A percentile compares a stretch with the other conserved stretches of the same genome.
These are phyloP conservation scores for Cryphonectria nitschkei DNA, from an alignment of 2,329 filamentous ascomycete genomes.

Conservation along the genomic window DNA sequence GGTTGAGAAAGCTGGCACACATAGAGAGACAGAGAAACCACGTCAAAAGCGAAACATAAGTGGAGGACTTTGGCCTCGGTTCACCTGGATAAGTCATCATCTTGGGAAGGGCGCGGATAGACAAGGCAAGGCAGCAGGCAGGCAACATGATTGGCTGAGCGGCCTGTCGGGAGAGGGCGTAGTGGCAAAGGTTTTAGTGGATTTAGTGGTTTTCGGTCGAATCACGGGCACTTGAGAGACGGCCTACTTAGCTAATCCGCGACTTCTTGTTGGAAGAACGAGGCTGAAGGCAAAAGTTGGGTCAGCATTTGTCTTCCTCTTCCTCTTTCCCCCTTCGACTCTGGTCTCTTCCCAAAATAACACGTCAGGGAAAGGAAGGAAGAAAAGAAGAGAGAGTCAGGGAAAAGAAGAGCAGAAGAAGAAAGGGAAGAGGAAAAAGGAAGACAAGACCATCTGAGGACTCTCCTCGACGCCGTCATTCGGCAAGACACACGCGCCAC, in stretches of 20 bases:
- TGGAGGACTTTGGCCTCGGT: too few species aligned
- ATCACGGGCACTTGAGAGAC: neutral
- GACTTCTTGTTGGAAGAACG: neutral
- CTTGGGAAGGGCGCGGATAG: too few species aligned
- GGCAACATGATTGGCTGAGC: neutral
- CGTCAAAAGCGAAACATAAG: too few species aligned
- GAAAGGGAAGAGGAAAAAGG: neutral
- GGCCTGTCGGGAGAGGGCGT: neutral
- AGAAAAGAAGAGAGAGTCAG: too few species aligned
- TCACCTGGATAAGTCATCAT: too few species aligned
- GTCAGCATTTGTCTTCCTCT: neutral
- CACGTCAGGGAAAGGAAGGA: neutral
- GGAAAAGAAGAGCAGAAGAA: neutral
- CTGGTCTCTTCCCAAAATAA: neutral
- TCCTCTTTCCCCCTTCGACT: neutral
- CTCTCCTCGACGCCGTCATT: neutral
- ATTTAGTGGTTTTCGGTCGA: neutral
- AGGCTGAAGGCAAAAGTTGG: conserved; percentile 1
- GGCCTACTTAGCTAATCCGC: neutral
- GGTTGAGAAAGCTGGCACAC: too few species aligned
- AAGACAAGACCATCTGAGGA: neutral
- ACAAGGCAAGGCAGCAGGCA: neutral
- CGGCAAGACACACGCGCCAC: neutral
- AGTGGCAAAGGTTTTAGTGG: neutral
- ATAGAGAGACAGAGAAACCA: too few species aligned